Conservation (phyloP, 2,329 filamentous ascomycete genomes). For the Aspergillus costaricaensis region DNA sequence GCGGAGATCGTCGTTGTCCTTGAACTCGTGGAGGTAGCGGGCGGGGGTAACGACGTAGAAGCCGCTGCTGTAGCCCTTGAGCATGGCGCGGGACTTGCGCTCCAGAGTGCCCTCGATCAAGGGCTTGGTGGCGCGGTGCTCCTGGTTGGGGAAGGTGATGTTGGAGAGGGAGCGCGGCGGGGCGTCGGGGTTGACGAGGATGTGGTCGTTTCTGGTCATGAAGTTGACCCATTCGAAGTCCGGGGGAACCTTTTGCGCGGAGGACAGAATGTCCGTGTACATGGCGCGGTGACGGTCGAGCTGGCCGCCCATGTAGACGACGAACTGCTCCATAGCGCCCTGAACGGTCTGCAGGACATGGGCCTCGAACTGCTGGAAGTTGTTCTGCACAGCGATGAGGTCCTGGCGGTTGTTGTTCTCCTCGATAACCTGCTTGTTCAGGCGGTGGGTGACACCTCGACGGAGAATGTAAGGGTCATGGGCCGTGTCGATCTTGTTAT, state of each 20-base stretch:
- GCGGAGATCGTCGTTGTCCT: slow-evolving; percentile 76
- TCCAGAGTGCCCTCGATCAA: slow-evolving; percentile 87
- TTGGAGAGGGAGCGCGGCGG: slow-evolving; percentile 71
- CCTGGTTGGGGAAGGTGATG: slow-evolving; percentile 85
- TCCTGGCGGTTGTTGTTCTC: slow-evolving; percentile 97
- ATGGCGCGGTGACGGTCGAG: slow-evolving; percentile 77
- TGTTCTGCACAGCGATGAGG: slow-evolving; percentile 85
- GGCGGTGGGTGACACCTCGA: slow-evolving; percentile 76
- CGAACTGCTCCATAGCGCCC: slow-evolving; percentile 78
- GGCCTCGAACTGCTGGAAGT: slow-evolving; percentile 82
- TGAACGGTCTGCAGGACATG: slow-evolving; percentile 84
- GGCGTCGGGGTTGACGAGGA: slow-evolving; percentile 76
- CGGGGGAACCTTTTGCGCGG: slow-evolving; percentile 72
- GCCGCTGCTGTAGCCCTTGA: slow-evolving; percentile 71
- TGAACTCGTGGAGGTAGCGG: slow-evolving; percentile 93
- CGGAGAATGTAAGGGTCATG: slow-evolving; percentile 89
- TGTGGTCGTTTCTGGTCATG: slow-evolving; percentile 66
- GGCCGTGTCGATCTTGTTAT: slow-evolving; percentile 67
- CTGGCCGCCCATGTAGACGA: slow-evolving; percentile 76
- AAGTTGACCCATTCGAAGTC: slow-evolving; percentile 95
- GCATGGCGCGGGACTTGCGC: slow-evolving; percentile 85
- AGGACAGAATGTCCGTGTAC: slow-evolving; percentile 79
- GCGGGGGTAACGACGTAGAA: slow-evolving; percentile 91
- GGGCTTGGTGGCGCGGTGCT: slow-evolving; percentile 75
- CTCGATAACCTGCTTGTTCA: slow-evolving; percentile 87